phyloP scores from a whole-genome alignment of 148 eudicot species.

The Rhododendron vialii region DNA sequence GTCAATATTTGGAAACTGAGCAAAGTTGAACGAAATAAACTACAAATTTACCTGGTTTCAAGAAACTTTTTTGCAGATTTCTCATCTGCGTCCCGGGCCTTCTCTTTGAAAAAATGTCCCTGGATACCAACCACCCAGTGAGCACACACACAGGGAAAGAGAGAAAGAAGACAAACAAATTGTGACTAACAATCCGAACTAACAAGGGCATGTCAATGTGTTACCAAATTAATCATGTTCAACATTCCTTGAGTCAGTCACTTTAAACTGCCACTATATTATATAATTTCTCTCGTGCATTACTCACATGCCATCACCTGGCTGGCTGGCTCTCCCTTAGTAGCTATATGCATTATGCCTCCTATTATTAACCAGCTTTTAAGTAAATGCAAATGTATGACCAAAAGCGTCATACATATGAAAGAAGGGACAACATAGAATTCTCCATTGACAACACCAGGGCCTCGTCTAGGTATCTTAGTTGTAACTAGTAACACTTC shows the following conservation, averaged over 20 bases:
- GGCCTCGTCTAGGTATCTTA: not conserved
- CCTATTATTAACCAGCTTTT: not conserved
- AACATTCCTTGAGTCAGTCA: not conserved
- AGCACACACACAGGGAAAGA: not conserved
- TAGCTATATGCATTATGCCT: not conserved
- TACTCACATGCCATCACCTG: not conserved
- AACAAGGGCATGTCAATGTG: not conserved
- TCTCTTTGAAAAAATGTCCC: constrained; percentile 58
- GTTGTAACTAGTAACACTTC: not conserved
- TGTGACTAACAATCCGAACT: not conserved
- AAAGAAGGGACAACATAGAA: not conserved
- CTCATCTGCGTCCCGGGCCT: constrained; percentile 72
- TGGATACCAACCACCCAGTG: constrained; percentile 15
- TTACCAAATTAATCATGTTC: not conserved
- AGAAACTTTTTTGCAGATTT: constrained; percentile 43
- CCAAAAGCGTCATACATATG: not conserved
- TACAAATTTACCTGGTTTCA: constrained; percentile 41
- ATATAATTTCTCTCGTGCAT: not conserved
- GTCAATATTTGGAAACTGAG: not conserved
- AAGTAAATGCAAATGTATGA: not conserved
- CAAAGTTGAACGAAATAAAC: not conserved
- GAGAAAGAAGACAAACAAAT: not conserved
- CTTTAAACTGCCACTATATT: not conserved
- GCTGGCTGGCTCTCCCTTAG: not conserved
- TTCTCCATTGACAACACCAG: not conserved